Evolutionary conservation across 108 stramenopile species (phyloP).

Genomic region (Cylindrotheca fusiformis): DNA sequence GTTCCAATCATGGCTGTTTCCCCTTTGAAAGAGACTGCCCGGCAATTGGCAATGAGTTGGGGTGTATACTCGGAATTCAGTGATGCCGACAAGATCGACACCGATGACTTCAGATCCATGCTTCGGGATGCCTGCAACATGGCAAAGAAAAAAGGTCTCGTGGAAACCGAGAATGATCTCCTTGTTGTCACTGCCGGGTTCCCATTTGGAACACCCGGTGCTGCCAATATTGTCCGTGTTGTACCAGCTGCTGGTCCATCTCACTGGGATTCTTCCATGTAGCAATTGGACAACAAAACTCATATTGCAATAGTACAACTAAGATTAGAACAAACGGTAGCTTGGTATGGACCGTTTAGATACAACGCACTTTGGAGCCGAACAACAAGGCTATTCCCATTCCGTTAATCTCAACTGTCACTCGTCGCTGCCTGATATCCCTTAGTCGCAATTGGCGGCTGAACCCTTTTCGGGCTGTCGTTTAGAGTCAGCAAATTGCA

Average conservation of each 20-base stretch:
- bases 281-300: no score
- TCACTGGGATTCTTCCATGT: conserved; percentile 50
- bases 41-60: conserved; percentile 74
- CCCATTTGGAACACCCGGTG: conserved; percentile 83
- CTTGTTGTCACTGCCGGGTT: conserved; percentile 83
- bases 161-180: conserved; percentile 58
- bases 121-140: conserved; percentile 53
- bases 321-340: no score
- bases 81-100: conserved; percentile 29
- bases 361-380: no score
- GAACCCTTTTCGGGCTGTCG: no score
- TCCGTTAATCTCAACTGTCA: no score
- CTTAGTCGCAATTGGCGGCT: no score
- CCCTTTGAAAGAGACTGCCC: conserved; percentile 67
- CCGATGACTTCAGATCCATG: conserved; percentile 48
- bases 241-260: conserved; percentile 83
- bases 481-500: no score
- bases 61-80: conserved; percentile 71
- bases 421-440: no score
- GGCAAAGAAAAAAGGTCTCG: conserved; percentile 66
- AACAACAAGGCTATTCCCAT: no score
- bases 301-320: no score
- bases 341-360: no score
- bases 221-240: conserved; percentile 80
- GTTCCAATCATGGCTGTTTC: conserved; percentile 82